Evolutionary conservation across 2,329 filamentous ascomycete genomes (phyloP).

Genomic region (Pseudopyricularia cyperi): DNA sequence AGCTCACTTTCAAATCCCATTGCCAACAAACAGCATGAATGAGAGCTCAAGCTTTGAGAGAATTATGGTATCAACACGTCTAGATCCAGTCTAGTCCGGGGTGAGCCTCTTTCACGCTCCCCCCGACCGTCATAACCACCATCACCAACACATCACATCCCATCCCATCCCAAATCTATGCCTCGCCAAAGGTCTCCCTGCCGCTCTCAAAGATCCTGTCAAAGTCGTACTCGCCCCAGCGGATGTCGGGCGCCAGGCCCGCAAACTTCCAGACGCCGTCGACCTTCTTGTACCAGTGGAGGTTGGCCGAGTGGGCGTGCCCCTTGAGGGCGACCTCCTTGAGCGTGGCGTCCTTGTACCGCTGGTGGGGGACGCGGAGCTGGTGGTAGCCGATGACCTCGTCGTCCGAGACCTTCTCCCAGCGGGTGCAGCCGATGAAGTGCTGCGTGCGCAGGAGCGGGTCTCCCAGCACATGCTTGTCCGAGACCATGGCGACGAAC

Average conservation of each 20-base stretch:
- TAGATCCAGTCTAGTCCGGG: too few relatives aligned
- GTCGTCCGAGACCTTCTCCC: constrained; percentile 40
- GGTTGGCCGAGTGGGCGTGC: constrained; percentile 42
- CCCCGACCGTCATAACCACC: too few relatives aligned
- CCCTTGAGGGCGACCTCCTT: constrained; percentile 39
- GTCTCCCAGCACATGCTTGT: constrained; percentile 42
- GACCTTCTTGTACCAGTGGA: constrained; percentile 41
- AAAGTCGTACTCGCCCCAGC: constrained; percentile 43
- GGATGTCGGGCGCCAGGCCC: constrained; percentile 37
- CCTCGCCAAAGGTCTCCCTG: constrained; percentile 8
- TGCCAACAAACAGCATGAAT: too few relatives aligned
- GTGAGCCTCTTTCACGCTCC: too few relatives aligned
- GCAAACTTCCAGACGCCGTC: constrained; percentile 47
- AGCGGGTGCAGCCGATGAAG: constrained; percentile 45
- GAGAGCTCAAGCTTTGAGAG: too few relatives aligned
- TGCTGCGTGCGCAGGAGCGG: constrained; percentile 49
- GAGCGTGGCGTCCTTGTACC: constrained; percentile 37
- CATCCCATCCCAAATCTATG: neutral
- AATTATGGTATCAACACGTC: too few relatives aligned
- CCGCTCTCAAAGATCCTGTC: constrained; percentile 13
- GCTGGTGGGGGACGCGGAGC: constrained; percentile 46
- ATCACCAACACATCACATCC: too few relatives aligned
- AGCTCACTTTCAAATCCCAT: too few relatives aligned
- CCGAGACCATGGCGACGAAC: constrained; percentile 45
- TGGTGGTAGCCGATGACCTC: constrained; percentile 45